Conservation (phyloP, 2,329 filamentous ascomycete species). For the Trichophaea hybrida region DNA sequence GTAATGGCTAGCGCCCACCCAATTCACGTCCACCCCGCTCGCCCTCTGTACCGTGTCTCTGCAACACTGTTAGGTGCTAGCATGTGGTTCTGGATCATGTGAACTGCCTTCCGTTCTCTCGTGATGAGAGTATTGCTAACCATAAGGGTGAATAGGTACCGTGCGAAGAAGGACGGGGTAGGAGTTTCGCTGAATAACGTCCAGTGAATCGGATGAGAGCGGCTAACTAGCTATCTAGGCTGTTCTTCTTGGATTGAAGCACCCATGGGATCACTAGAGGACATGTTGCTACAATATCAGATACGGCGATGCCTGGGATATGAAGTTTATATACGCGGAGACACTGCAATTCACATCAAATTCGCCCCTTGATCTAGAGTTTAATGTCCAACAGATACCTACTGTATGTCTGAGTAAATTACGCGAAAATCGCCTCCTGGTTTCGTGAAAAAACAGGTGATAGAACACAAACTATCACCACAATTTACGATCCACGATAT, state of each 20-base stretch:
- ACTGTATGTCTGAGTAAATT: no score
- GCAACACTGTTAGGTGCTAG: constrained; percentile 79
- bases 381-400: no score
- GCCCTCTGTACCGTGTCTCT: constrained; percentile 65
- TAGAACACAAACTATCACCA: no score
- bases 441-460: no score
- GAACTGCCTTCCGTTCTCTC: constrained; percentile 1
- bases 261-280: constrained; percentile 79
- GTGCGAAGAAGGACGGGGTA: constrained; percentile 82
- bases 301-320: no score
- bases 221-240: constrained; percentile 31
- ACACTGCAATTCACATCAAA: no score
- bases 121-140: constrained; percentile 10
- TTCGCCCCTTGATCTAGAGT: no score
- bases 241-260: constrained; percentile 79
- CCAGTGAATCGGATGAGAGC: not conserved
- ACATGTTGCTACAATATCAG: no score
- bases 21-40: constrained; percentile 40
- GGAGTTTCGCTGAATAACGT: constrained; percentile 4
- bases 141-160: constrained; percentile 43
- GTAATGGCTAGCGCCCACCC: constrained; percentile 12
- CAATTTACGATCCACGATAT: no score
- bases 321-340: no score
- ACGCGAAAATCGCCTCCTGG: no score
- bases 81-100: constrained; percentile 98